Conservation (phyloP, 2,329 filamentous ascomycete species). For the Colletotrichum sublineola region DNA sequence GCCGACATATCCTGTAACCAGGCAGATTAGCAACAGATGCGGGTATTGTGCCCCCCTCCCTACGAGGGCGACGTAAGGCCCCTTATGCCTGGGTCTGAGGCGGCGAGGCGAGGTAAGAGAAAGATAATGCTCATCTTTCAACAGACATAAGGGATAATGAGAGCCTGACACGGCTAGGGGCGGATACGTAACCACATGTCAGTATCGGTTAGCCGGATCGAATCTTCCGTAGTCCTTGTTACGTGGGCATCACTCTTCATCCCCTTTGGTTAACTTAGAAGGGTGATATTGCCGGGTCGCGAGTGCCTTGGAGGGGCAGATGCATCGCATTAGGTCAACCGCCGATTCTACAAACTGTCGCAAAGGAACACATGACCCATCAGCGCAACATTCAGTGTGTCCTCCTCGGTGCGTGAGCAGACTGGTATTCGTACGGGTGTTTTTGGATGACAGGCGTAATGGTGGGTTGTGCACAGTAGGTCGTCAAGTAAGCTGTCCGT, state of each 20-base stretch:
- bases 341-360: conserved; percentile 1
- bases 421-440: neutral
- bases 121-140: neutral
- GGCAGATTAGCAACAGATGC: conserved; percentile 10
- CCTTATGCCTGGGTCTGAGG: neutral
- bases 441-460: neutral
- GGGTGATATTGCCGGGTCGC: conserved; percentile 10
- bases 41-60: neutral
- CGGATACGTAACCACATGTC: neutral
- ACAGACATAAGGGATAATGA: neutral
- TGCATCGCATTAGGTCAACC: conserved; percentile 21
- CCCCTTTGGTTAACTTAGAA: conserved; percentile 18
- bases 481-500: neutral
- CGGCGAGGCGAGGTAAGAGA: neutral
- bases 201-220: conserved; percentile 26
- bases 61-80: neutral
- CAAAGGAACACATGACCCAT: conserved; percentile 23
- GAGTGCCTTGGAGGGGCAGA: conserved; percentile 5
- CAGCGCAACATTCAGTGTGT: neutral
- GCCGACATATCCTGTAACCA: conserved; percentile 4
- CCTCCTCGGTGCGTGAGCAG: conserved; percentile 9
- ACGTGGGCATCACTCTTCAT: neutral
- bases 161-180: neutral
- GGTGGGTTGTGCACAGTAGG: neutral
- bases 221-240: neutral